Evolutionary conservation across 2,329 filamentous ascomycete species (phyloP), one percentile per base, ranked within the genome.

Genomic region (Amauroascus niger): DNA sequence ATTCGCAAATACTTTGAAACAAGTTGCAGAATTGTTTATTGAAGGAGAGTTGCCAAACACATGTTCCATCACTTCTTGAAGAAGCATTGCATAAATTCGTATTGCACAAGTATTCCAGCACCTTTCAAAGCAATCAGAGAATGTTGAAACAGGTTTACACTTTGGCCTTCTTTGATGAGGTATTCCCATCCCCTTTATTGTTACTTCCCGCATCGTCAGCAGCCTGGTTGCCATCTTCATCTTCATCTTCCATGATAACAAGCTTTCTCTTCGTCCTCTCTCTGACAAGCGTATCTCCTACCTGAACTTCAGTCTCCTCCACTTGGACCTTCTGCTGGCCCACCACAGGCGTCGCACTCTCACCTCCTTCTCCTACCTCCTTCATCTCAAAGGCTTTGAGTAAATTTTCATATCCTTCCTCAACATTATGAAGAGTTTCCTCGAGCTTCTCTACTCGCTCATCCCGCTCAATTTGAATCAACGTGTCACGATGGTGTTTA

Each of bases 401-500:
- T 44, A 81, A 68, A 54, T 75, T 72, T 53, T 77, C 74, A 64
- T 82, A 84, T 44, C 81, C 80, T 46, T 77, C 76, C 57, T 80
- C 74, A 43, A 82, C 77, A 57, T 73, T 77, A 18, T 75, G 71
- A 8, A 82, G 71, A 5, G 78, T 80, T 33, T 76, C 74, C 60
- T 83, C 81, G 11, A 84, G 68, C 65, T 79, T 81, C 56, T 80
- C 73, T 0, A 80, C 72, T 16, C 79, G 72, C 54, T 84, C 81
- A 20, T 69, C 69, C 16, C 69, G 65, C 48, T 83, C 79, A 53
- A 83, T 59, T 63, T 83, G 79, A n/a, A 74, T 72, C 18, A 84
- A 69, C 33, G 76, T 66, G 61, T 84, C 81, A 32, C 74, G 73
- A 55, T 82, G 81, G 59, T 79, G 77, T 58, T 78, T 75, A 65